phyloP scores from a whole-genome alignment of 345 rosid genomes.

The Rhodamnia argentea region DNA sequence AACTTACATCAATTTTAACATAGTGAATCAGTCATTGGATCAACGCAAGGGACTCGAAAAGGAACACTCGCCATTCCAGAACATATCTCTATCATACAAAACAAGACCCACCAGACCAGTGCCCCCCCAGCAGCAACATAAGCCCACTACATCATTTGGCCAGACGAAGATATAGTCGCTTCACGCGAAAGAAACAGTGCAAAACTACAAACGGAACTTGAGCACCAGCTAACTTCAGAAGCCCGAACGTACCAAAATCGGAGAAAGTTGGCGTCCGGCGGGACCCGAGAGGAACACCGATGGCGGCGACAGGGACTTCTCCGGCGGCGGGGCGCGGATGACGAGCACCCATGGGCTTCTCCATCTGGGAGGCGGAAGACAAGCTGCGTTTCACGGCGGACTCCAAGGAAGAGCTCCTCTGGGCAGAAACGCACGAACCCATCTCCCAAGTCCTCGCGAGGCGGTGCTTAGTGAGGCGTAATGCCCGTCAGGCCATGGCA shows the following conservation, averaged over 20 bases:
- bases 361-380: background rate
- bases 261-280: background rate
- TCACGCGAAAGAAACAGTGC: background rate
- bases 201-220: background rate
- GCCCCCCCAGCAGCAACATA: background rate
- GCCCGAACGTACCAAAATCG: background rate
- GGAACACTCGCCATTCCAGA: background rate
- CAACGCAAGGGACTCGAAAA: background rate
- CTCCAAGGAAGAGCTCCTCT: background rate
- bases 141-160: background rate
- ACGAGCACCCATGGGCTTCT: background rate
- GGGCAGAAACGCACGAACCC: background rate
- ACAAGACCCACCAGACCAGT: background rate
- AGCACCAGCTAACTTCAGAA: background rate
- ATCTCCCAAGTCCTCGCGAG: background rate
- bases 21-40: background rate
- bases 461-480: background rate
- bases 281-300: background rate
- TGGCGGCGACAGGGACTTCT: background rate
- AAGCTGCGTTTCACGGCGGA: background rate
- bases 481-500: background rate
- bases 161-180: background rate
- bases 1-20: background rate
- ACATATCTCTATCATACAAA: background rate
- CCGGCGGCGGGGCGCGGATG: background rate